phyloP scores from a whole-genome alignment of 2,329 filamentous ascomycete genomes.

The Hypoxylon sp. region DNA sequence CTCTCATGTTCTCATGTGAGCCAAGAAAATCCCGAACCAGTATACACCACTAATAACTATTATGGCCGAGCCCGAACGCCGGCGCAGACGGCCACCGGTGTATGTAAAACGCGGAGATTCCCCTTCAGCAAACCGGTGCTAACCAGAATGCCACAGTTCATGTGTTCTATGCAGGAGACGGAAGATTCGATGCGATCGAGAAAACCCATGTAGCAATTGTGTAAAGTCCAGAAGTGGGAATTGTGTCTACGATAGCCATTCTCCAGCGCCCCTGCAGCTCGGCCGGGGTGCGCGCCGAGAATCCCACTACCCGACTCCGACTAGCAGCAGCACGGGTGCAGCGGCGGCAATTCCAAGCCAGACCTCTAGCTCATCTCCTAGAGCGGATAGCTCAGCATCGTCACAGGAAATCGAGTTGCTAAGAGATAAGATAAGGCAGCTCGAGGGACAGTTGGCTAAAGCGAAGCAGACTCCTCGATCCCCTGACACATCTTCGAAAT shows the following conservation, averaged over 20 bases:
- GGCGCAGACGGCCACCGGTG: constrained; percentile 55
- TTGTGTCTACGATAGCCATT: constrained; percentile 55
- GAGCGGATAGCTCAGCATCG: constrained; percentile 9
- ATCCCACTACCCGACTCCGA: constrained; percentile 10
- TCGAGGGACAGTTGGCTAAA: constrained; percentile 54
- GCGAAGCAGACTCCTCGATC: constrained; percentile 28
- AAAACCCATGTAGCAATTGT: constrained; percentile 66
- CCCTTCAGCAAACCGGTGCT: neutral
- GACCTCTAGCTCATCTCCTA: constrained; percentile 9
- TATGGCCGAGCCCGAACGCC: constrained; percentile 38
- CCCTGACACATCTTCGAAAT: constrained; percentile 5
- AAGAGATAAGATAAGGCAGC: constrained; percentile 51
- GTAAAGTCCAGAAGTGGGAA: constrained; percentile 58
- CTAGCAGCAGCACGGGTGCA: neutral
- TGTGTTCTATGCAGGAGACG: constrained; percentile 62
- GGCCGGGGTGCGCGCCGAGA: neutral
- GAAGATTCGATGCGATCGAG: constrained; percentile 68
- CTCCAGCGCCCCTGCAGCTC: constrained; percentile 26
- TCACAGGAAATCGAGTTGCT: constrained; percentile 50
- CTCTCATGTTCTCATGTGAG: neutral
- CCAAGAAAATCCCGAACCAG: constrained; percentile 5
- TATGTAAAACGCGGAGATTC: constrained; percentile 43
- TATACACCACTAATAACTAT: neutral
- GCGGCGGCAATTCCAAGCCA: constrained; percentile 2
- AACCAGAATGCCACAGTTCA: constrained; percentile 49